Conservation (phyloP, 345 rosid species). For the Triadica sebifera region DNA sequence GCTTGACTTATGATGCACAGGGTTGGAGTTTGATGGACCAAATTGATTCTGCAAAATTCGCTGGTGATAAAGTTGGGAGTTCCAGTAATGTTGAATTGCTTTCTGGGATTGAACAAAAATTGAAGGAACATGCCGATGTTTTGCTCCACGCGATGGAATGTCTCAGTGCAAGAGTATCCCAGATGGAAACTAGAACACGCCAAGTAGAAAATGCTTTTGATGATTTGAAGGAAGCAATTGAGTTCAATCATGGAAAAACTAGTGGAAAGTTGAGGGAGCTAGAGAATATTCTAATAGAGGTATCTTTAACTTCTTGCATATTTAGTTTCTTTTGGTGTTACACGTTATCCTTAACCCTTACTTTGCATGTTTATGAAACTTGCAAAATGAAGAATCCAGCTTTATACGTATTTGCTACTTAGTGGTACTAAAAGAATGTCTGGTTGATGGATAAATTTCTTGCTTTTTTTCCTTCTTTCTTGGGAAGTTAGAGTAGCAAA, state of each 20-base stretch:
- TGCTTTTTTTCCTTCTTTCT: background rate
- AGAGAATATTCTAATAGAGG: constrained; percentile 49
- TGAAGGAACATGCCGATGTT: constrained; percentile 43
- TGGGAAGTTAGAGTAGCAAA: background rate
- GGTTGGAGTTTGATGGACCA: constrained; percentile 25
- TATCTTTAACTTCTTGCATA: constrained; percentile 14
- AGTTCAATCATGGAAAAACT: constrained; percentile 41
- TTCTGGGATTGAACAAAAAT: constrained; percentile 38
- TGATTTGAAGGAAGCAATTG: constrained; percentile 42
- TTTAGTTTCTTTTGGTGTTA: constrained; percentile 1
- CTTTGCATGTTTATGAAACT: background rate
- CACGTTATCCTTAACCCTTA: background rate
- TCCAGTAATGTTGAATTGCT: constrained; percentile 30
- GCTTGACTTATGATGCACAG: constrained; percentile 10
- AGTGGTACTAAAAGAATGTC: background rate
- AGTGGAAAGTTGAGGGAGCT: constrained; percentile 50
- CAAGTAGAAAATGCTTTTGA: constrained; percentile 42
- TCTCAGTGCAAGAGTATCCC: constrained; percentile 44
- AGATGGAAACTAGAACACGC: constrained; percentile 45
- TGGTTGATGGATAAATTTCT: background rate
- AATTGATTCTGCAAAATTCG: constrained; percentile 16
- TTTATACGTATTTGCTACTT: background rate
- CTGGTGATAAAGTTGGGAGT: constrained; percentile 20
- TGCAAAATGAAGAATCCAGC: background rate
- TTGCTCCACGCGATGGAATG: constrained; percentile 43